Evolutionary conservation across 116 monocot species (phyloP), one percentile per base, ranked within the genome.

Genomic region (Dioscorea cayenensis): DNA sequence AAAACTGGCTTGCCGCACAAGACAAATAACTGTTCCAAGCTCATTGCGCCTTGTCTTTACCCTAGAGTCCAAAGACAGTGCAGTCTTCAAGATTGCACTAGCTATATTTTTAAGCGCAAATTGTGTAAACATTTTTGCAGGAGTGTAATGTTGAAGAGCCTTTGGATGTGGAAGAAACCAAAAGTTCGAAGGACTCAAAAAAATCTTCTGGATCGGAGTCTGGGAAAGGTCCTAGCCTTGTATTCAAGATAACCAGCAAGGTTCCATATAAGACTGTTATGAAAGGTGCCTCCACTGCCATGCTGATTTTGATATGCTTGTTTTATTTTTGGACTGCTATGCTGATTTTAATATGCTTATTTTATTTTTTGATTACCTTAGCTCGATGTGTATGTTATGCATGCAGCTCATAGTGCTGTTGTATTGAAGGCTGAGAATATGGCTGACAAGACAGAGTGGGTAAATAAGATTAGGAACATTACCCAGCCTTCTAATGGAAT

Each of bases 91-190:
- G 55, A 18, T 55, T 55, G 14, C 55, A 18, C 17, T 12, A 16
- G 14, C 55, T 55, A 18, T 55, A 16, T 55, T 55, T 55, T 5
- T 55, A 5, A 5, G 17, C n/a, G 14, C n/a, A n/a, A 55, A 55
- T 2, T 55, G n/a, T 2, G 14, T 55, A 18, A 55, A 55, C 17
- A 65, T 12, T 65, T 65, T 65, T 67, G 29, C 77, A 96, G 96
- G 96, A 96, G 66, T 96, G 96, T 58, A 96, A 86, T 79, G 72
- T 96, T 68, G 92, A 96, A 73, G 96, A 92, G 66, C 64, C 77
- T 27, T 72, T 83, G 19, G 90, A 92, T 64, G 96, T 92, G 67
- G 87, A 92, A 51, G 95, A 90, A 82, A 13, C 78, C 68, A 94
- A 90, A 93, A 84, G 82, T 80, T 90, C 76, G 1, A 90, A 94